phyloP scores from a whole-genome alignment of 495 filamentous ascomycete genomes.

The Xylaria flabelliformis region DNA sequence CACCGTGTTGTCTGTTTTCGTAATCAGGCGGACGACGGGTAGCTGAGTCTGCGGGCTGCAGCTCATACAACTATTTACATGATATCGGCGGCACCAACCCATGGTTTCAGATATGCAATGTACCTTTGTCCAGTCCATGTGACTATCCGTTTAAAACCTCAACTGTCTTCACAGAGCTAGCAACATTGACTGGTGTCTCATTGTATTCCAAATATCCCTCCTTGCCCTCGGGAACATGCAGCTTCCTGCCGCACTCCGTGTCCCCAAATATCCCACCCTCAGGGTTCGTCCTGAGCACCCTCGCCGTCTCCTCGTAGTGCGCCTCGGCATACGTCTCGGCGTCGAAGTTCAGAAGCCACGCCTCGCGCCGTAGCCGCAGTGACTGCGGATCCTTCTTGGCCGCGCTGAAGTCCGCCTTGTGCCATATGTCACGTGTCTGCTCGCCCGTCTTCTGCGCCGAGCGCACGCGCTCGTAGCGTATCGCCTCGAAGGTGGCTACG shows the following conservation, averaged over 20 bases:
- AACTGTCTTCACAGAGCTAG: neutral
- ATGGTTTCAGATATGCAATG: no score
- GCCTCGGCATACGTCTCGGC: constrained; percentile 62
- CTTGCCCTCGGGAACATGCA: constrained; percentile 34
- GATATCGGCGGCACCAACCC: no score
- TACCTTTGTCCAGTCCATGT: no score
- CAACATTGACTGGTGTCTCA: neutral
- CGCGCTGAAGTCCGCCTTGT: constrained; percentile 64
- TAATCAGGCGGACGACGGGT: no score
- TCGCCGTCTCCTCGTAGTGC: constrained; percentile 34
- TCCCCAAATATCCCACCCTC: constrained; percentile 30
- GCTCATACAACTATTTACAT: no score
- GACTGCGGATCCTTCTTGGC: constrained; percentile 65
- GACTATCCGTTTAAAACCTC: neutral
- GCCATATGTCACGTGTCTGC: constrained; percentile 65
- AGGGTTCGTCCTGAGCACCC: constrained; percentile 23
- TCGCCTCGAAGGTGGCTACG: constrained; percentile 53
- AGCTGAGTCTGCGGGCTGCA: no score
- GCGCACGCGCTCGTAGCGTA: constrained; percentile 61
- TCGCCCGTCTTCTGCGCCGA: constrained; percentile 65
- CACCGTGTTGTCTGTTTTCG: no score
- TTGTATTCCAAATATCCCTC: constrained; percentile 36
- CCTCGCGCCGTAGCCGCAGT: constrained; percentile 60
- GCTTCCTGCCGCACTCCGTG: constrained; percentile 25
- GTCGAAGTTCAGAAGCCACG: constrained; percentile 68